phyloP scores from a whole-genome alignment of 345 rosid species.

The Reutealis trisperma region DNA sequence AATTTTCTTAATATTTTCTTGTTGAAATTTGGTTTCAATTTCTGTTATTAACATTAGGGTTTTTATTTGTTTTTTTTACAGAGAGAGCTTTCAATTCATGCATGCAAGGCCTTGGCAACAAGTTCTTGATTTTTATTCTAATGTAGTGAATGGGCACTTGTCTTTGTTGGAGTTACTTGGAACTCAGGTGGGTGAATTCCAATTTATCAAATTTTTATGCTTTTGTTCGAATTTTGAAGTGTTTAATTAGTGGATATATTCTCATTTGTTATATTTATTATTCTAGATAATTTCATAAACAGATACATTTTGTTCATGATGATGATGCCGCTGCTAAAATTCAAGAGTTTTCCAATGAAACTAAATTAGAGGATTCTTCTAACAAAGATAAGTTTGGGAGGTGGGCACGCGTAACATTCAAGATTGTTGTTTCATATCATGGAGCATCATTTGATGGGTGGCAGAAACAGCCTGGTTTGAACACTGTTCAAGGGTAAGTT shows the following conservation, averaged over 20 bases:
- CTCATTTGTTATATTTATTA: conserved; percentile 14
- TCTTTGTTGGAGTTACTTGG: conserved; percentile 50
- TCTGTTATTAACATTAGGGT: neutral
- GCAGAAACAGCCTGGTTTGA: conserved; percentile 88
- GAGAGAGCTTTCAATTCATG: conserved; percentile 78
- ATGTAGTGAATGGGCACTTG: conserved; percentile 46
- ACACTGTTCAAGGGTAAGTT: conserved; percentile 81
- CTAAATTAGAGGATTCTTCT: conserved; percentile 32
- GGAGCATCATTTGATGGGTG: conserved; percentile 94
- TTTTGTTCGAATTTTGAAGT: too few relatives aligned
- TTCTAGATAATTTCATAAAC: conserved; percentile 23
- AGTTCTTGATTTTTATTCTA: conserved; percentile 60
- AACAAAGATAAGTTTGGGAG: conserved; percentile 57
- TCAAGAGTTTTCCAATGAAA: conserved; percentile 23
- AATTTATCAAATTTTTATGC: too few relatives aligned
- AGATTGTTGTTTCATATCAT: conserved; percentile 75
- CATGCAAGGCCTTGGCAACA: conserved; percentile 71
- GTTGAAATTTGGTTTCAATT: neutral
- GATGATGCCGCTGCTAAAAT: conserved; percentile 37
- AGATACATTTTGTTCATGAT: conserved; percentile 40
- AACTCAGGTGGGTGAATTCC: conserved; percentile 39
- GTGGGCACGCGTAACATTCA: conserved; percentile 79
- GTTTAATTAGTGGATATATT: too few relatives aligned
- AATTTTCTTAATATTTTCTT: neutral
- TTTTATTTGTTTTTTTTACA: conserved; percentile 14